Conservation (phyloP, 2,329 filamentous ascomycete genomes). For the Paraconiothyrium sp. region DNA sequence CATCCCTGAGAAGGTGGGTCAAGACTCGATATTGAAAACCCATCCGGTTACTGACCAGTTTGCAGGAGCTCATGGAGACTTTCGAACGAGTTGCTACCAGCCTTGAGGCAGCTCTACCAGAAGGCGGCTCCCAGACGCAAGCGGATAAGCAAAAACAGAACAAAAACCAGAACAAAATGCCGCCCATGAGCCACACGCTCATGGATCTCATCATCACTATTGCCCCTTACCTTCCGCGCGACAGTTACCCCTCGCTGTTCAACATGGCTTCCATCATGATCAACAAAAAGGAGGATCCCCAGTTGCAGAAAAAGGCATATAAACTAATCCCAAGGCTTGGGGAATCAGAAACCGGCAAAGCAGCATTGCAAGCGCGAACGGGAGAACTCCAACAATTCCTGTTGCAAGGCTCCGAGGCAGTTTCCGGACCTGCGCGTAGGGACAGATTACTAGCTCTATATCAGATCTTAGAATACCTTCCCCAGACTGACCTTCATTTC, state of each 20-base stretch:
- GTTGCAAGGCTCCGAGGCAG: constrained; percentile 81
- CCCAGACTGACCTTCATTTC: constrained; percentile 84
- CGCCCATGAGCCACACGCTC: constrained; percentile 90
- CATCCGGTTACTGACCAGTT: constrained; percentile 24
- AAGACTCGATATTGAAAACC: constrained; percentile 17
- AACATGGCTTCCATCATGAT: constrained; percentile 86
- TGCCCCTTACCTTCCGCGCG: constrained; percentile 87
- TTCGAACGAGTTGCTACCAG: constrained; percentile 87
- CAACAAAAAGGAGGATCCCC: constrained; percentile 82
- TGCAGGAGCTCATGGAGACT: constrained; percentile 80
- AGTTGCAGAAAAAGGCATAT: constrained; percentile 98
- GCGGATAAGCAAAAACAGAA: constrained; percentile 69
- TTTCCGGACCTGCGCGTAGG: constrained; percentile 83
- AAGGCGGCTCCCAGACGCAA: constrained; percentile 69
- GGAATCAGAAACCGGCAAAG: constrained; percentile 78
- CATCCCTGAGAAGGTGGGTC: constrained; percentile 68
- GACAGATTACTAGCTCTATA: constrained; percentile 86
- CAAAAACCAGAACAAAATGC: constrained; percentile 76
- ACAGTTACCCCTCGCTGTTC: constrained; percentile 86
- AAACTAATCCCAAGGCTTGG: constrained; percentile 93
- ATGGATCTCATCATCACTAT: constrained; percentile 98
- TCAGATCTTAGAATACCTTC: constrained; percentile 81
- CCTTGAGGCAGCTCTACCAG: constrained; percentile 76
- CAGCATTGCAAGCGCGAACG: constrained; percentile 79
- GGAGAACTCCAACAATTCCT: constrained; percentile 84